phyloP scores from a whole-genome alignment of 2,329 filamentous ascomycete species.

The Diaporthe amygdali region DNA sequence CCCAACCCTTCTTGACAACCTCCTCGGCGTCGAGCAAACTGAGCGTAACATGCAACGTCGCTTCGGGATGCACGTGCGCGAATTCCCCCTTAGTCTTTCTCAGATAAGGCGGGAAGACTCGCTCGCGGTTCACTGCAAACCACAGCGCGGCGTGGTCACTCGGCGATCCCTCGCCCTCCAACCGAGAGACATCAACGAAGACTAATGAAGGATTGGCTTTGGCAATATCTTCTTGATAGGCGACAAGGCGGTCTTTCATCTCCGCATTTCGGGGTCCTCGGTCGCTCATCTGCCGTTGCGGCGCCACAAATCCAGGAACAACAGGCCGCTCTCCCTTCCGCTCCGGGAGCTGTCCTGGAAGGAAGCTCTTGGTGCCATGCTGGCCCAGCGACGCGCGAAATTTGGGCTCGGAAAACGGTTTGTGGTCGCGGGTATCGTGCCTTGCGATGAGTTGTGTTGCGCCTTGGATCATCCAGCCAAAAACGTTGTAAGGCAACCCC shows the following conservation, averaged over 20 bases:
- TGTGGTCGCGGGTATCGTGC: conserved; percentile 37
- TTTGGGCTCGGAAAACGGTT: conserved; percentile 30
- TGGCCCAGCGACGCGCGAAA: conserved; percentile 32
- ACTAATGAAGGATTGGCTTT: conserved; percentile 36
- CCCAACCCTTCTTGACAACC: conserved; percentile 44
- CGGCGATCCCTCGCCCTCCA: conserved; percentile 38
- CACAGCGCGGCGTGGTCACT: conserved; percentile 29
- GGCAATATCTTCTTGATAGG: conserved; percentile 32
- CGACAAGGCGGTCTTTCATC: conserved; percentile 30
- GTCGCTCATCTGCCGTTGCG: conserved; percentile 44
- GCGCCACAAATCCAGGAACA: conserved; percentile 41
- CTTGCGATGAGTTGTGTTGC: conserved; percentile 38
- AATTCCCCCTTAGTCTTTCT: conserved; percentile 37
- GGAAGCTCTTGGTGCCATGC: conserved; percentile 31
- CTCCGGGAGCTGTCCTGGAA: conserved; percentile 25
- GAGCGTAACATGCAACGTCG: conserved; percentile 43
- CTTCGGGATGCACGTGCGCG: conserved; percentile 44
- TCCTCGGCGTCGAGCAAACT: conserved; percentile 42
- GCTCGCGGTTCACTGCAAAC: conserved; percentile 34
- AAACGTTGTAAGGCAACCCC: conserved; percentile 46
- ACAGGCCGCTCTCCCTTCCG: conserved; percentile 35
- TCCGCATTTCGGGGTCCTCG: conserved; percentile 25
- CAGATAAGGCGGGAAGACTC: conserved; percentile 26
- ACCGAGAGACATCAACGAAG: conserved; percentile 32
- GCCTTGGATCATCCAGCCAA: conserved; percentile 47